Base-by-base conservation (phyloP, 257 asterid species). In the Prunella vulgaris region DNA sequence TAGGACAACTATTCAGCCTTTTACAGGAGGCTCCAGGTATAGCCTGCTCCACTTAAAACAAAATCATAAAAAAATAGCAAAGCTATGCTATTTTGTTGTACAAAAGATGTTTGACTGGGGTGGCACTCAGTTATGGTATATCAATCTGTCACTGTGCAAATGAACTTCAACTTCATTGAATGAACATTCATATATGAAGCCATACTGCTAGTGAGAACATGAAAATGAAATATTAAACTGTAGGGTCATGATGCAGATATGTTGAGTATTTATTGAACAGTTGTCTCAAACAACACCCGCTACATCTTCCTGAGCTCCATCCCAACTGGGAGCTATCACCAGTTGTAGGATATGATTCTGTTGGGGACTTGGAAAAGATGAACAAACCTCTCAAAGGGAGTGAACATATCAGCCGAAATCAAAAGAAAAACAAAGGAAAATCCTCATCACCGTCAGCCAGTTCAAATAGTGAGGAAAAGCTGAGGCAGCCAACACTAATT, bases 181-280 rank as follows among this genome's bases (percentile, higher is more conserved):
- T 60, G 53, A 46, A 60, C 68, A 21, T 53, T 60, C 21, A 27
- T 42, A 40, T 30, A 28, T 28, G 51, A 66, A 56, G 68, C 59
- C 63, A 56, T 69, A 65, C 53, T 62, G 60, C 72, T 57, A 18
- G 44, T 53, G 68, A 38, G 46, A 64, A 52, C 71, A 57, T 72
- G 78, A 60, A 66, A 69, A 49, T 44, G 66, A 42, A 71, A 71
- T 38, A 72, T 37, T 57, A 74, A 58, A 76, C 66, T 69, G 51
- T 64, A 53, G 20, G 63, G 63, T 24, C 42, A 20, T 56, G 4
- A 37, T 86, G 87, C 92, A 90, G 97, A 70, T 86, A 81, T 75
- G 60, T 88, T 35, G 97, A 90, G 84, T 76, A 83, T 74, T 59
- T 90, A 81, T 79, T 90, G 76, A 87, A 90, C 72, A 81, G 79